Base-by-base conservation (phyloP, 2,329 filamentous ascomycete genomes). In the Penicillium freii region DNA sequence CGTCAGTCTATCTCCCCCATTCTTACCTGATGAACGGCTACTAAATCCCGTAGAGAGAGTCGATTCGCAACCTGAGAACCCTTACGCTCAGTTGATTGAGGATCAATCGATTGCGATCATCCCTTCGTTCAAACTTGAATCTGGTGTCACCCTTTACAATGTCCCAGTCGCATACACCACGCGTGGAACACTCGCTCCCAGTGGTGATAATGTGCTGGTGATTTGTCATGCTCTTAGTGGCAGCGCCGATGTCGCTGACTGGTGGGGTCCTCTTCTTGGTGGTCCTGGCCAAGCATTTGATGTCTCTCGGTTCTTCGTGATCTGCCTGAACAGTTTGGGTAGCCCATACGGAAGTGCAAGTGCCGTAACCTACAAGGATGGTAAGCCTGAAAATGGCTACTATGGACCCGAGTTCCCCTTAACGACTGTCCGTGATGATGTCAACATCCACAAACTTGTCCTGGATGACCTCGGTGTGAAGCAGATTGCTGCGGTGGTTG, bases 361-460 rank as follows among this genome's bases (percentile, higher is more conserved):
- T 59, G 79, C 81, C 9, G 75, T 84, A 15, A 99, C 94, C 2
- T 87, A 87, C 66, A 95, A 91, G 73, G 88, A 97, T 69, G 92
- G 92, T 15, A 85, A 95, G 66, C 77, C 83, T 17, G 80, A 80
- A 51, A 86, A 90, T 61, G 92, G 85, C 19, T 84, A 84, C 66
- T 99, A 99, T 70, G 94, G 94, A 0, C 94, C 94, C 1, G 94
- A 99, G 70, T 99, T 99, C 66, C 94, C 94, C 46, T 78, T 99
- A 62, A 97, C 94, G 1, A 97, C 94, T 0, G 91, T 99, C 62
- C 83, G 93, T 64, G 94, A 99, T 72, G 94, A 99, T 78, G 93
- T 97, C 52, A 92, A 90, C 45, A 78, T 83, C 47, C 82, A 84
- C 63, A 83, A 82, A 57, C 68, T 82, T 4, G 75, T 84, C 15